Base-by-base conservation (phyloP, 352 stramenopile genomes). In the Pythium rishiriense region DNA sequence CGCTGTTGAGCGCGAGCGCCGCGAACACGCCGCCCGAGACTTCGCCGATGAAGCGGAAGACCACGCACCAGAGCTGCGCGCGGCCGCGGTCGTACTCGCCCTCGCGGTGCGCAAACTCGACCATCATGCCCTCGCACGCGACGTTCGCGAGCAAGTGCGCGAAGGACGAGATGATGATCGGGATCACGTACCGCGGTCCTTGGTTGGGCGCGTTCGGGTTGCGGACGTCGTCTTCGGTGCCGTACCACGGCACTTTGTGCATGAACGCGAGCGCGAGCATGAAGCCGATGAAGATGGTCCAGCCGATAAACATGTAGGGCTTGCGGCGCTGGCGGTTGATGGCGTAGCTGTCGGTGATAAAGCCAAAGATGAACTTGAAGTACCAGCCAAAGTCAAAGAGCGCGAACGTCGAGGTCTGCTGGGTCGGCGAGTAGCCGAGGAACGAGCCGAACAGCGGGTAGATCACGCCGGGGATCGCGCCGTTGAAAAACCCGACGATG, bases 271-370 rank as follows among this genome's bases (percentile, higher is more conserved):
- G 56, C 3, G 59, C 52, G 26, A 62, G 21, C 57, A 75, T 63
- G 31, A 72, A 66, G 22, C 64, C 24, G 15, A 63, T 58, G 31
- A 66, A 59, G 11, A 73, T 48, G 6, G 37, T 33, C 61, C 66
- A 73, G 7, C 70, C 70, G 45, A 76, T 73, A 22, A 72, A 66
- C 15, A 76, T 74, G 56, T 76, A 76, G 11, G 70, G 65, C 66
- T 76, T 76, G 52, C 70, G 62, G 29, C 66, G 70, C 29, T 72
- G 62, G 33, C 67, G 59, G 24, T 57, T 56, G 55, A 76, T 73
- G 21, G 70, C 45, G 33, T 72, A 62, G 42, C 41, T 64, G 54
- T 76, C 70, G 3, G 66, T 59, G 57, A 76, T 53, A 39, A 76
- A 74, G 29, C 70, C 70, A 19, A 73, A 66, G 26, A 76, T 37